Conservation (phyloP, 495 filamentous ascomycete genomes). For the Trichoderma parareesei region DNA sequence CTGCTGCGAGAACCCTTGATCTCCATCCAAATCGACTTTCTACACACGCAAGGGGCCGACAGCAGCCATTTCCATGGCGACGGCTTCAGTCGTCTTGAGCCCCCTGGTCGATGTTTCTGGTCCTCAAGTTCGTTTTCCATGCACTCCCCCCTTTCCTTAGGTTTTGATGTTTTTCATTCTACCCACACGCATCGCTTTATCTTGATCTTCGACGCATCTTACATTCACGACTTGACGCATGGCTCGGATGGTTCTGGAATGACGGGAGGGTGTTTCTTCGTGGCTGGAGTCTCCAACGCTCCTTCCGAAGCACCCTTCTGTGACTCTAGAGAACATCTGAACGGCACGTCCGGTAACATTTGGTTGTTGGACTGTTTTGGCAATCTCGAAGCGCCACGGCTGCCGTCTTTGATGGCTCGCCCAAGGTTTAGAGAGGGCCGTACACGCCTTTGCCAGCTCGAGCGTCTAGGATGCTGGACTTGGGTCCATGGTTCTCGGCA, state of each 20-base stretch:
- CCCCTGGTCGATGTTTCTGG: not conserved
- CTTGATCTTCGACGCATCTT: constrained; percentile 29
- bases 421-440: not conserved
- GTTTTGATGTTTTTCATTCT: constrained; percentile 16
- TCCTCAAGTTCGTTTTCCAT: not conserved
- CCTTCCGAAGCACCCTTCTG: constrained; percentile 10
- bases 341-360: constrained; percentile 30
- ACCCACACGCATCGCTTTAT: constrained; percentile 22
- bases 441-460: not conserved
- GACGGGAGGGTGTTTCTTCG: constrained; percentile 17
- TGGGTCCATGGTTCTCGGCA: constrained; percentile 4
- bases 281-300: constrained; percentile 9
- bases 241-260: constrained; percentile 17
- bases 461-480: constrained; percentile 4
- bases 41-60: not conserved
- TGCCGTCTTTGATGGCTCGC: not conserved
- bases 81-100: not conserved
- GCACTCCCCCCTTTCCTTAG: not conserved
- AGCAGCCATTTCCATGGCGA: not conserved
- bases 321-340: constrained; percentile 14
- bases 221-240: constrained; percentile 17
- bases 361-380: constrained; percentile 5
- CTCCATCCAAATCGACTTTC: not conserved
- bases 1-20: constrained; percentile 12
- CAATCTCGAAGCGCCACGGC: not conserved